Conservation (phyloP, 2,329 filamentous ascomycete species). For the Penicillium sp. region DNA sequence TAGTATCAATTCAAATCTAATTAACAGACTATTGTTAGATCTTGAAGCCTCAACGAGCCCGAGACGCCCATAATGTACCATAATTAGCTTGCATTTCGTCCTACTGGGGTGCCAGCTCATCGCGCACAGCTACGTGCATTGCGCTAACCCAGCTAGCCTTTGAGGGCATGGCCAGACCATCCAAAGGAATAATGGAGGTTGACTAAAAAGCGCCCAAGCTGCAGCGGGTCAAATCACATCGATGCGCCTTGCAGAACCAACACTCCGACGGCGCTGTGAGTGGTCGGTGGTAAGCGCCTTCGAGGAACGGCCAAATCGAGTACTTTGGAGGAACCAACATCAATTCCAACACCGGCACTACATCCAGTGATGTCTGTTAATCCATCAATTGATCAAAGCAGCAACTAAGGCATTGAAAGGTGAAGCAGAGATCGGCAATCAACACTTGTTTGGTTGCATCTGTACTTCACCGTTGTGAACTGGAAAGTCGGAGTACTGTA, state of each 20-base stretch:
- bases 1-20: conserved; percentile 19
- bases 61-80: conserved; percentile 11
- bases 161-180: not conserved
- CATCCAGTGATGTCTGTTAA: too few species aligned
- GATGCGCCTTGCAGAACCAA: conserved; percentile 13
- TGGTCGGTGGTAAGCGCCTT: conserved; percentile 17
- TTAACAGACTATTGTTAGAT: conserved; percentile 26
- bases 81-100: conserved; percentile 23
- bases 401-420: not conserved
- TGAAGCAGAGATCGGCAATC: not conserved
- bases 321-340: not conserved
- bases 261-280: conserved; percentile 10
- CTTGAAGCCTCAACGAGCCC: not conserved
- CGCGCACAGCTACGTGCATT: not conserved
- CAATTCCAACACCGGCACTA: not conserved
- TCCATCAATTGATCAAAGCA: not conserved
- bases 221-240: conserved; percentile 13
- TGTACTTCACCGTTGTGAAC: not conserved
- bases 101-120: conserved; percentile 12
- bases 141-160: not conserved
- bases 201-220: conserved; percentile 10
- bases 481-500: not conserved
- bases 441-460: not conserved
- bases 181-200: not conserved
- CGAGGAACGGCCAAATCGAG: conserved; percentile 6